Percentiles rank a stretch among this genome's conserved stretches.
These are phyloP conservation scores for Heliamphora pulchella DNA, from an alignment of 179 eudicot species.

Conservation along the genomic window DNA sequence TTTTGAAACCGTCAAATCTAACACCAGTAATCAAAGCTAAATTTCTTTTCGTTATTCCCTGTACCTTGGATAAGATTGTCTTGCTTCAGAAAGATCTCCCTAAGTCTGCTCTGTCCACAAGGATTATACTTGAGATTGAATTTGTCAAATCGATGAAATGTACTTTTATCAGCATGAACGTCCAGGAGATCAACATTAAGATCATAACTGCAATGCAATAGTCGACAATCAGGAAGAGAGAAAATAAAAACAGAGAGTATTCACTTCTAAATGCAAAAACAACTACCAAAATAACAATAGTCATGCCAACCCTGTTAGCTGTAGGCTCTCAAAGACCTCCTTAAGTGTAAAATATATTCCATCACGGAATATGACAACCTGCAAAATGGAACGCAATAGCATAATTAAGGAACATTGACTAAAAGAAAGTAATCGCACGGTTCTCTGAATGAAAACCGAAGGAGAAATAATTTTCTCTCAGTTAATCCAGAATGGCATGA, in stretches of 20 bases:
- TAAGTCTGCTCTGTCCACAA: slow-evolving; percentile 82
- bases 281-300: slow-evolving; percentile 12
- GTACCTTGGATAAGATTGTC: slow-evolving; percentile 86
- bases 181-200: slow-evolving; percentile 78
- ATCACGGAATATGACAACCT: slow-evolving; percentile 88
- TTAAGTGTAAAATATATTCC: slow-evolving; percentile 69
- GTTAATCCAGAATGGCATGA: neutral
- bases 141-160: slow-evolving; percentile 80
- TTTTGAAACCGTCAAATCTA: neutral
- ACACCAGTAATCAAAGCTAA: neutral
- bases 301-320: slow-evolving; percentile 57
- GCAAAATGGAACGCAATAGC: slow-evolving; percentile 18
- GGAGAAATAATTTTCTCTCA: neutral
- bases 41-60: slow-evolving; percentile 3
- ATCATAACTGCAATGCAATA: slow-evolving; percentile 49
- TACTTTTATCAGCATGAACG: slow-evolving; percentile 83
- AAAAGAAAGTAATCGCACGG: slow-evolving; percentile 4
- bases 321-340: slow-evolving; percentile 85
- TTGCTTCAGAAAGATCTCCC: slow-evolving; percentile 78
- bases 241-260: slow-evolving; percentile 13
- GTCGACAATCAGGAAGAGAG: slow-evolving; percentile 11
- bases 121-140: slow-evolving; percentile 85
- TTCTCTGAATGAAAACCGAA: neutral
- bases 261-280: slow-evolving; percentile 12
- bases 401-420: slow-evolving; percentile 11